Evolutionary conservation across 2,329 filamentous ascomycete species (phyloP), one percentile per base, ranked within the genome.

Genomic region (Magnaporthiopsis poae): DNA sequence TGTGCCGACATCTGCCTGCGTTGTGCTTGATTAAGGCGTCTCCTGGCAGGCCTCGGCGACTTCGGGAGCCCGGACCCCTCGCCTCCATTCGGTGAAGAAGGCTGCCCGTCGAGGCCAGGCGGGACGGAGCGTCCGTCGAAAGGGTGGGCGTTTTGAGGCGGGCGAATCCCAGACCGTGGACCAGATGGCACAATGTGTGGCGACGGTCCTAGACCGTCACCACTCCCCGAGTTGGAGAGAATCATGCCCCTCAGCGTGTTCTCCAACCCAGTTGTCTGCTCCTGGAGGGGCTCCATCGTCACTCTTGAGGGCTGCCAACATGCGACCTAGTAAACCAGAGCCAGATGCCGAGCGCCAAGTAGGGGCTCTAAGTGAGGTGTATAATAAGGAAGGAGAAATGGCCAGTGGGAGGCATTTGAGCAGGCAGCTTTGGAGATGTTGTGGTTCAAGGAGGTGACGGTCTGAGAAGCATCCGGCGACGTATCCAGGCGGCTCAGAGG

Each of bases 1-100:
- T 88, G 82, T 5, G 85, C 80, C 66, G 80, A 86, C 83, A 87
- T 85, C 71, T 88, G 84, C 29, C 86, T 82, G 63, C 86, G 80
- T 70, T 88, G 84, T 1, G 86, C 86, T 72, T 89, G 86, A 68
- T 89, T 89, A 2, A 79, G 82, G 29, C 86, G 83, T 70, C 81
- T 86, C 70, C 78, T 77, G 64, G 70, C 68, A n/a, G 72, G 66
- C 65, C 75, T 79, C 5, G 66, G 13, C 36, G 64, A 59, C 64
- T 65, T 60, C 13, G 31, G 25, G 9, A 56, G 11, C 64, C 52
- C 56, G 13, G 3, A 27, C 1, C 36, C 64, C 15, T 27, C 25
- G 7, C 36, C 13, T n/a, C 4, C 27, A 27, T 27, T 61, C 60
- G 21, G 15, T 29, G 33, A 62, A 27, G 60, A 25, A 5, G 46